Evolutionary conservation across 1,284 basidiomycete species (phyloP).

Genomic region (Coniophora puteana): DNA sequence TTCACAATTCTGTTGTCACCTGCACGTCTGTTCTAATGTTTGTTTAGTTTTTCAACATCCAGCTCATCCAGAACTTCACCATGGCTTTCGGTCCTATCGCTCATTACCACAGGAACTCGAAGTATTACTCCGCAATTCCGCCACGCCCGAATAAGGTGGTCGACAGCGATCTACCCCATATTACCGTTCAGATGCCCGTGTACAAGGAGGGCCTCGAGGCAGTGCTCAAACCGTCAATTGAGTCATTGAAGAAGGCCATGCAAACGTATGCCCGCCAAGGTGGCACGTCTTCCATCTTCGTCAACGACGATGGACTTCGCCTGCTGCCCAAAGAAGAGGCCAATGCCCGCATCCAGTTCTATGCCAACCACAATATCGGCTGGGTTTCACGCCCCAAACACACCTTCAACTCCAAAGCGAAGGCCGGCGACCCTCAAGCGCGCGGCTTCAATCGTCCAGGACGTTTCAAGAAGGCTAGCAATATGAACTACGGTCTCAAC

Average conservation of each 20-base stretch:
- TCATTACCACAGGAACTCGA: constrained; percentile 71
- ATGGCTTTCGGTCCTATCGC: constrained; percentile 70
- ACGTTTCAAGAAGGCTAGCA: constrained; percentile 87
- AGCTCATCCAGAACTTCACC: constrained; percentile 57
- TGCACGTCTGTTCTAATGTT: constrained; percentile 2
- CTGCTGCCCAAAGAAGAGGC: constrained; percentile 57
- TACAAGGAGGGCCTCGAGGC: constrained; percentile 74
- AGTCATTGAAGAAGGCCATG: constrained; percentile 82
- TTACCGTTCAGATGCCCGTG: constrained; percentile 77
- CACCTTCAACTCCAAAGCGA: constrained; percentile 41
- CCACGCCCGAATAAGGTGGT: constrained; percentile 60
- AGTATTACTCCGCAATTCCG: constrained; percentile 63
- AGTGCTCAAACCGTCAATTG: constrained; percentile 76
- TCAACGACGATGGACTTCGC: constrained; percentile 79
- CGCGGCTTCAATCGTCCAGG: constrained; percentile 78
- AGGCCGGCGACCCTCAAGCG: neutral
- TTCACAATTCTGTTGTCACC: neutral
- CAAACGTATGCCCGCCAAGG: constrained; percentile 83
- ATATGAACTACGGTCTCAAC: constrained; percentile 83
- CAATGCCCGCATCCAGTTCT: constrained; percentile 65
- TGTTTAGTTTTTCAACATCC: constrained; percentile 57
- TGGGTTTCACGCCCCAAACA: constrained; percentile 81
- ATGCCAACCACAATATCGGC: constrained; percentile 78
- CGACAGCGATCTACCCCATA: constrained; percentile 61
- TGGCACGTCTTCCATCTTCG: constrained; percentile 71